Conservation (phyloP, 352 stramenopile species). For the Thalassiosira gravida region DNA sequence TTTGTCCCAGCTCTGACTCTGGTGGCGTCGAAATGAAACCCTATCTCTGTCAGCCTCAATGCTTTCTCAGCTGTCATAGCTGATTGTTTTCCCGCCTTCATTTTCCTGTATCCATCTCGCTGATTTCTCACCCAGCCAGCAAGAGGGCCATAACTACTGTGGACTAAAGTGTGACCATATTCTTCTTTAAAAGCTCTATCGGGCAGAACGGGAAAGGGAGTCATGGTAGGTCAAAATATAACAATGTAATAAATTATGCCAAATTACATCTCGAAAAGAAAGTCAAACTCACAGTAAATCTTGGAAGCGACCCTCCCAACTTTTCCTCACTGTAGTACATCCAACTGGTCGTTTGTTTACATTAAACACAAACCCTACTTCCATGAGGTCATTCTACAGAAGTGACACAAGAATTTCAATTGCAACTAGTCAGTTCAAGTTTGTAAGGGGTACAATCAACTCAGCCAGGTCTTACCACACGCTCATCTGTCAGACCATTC, state of each 20-base stretch:
- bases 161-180: slow-evolving; percentile 62
- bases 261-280: neutral
- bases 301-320: slow-evolving; percentile 61
- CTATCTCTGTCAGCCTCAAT: slow-evolving; percentile 62
- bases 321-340: slow-evolving; percentile 18
- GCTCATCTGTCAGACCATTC: slow-evolving; percentile 49
- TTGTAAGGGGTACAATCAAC: neutral
- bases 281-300: slow-evolving; percentile 42
- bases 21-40: slow-evolving; percentile 60
- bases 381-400: slow-evolving; percentile 23
- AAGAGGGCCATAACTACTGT: slow-evolving; percentile 49
- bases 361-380: slow-evolving; percentile 63
- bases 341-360: slow-evolving; percentile 40
- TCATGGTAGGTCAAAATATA: no score
- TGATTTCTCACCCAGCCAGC: slow-evolving; percentile 64
- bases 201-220: no score
- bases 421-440: neutral
- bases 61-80: slow-evolving; percentile 61
- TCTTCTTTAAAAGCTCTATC: slow-evolving; percentile 55
- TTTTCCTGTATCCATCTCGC: slow-evolving; percentile 58
- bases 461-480: slow-evolving; percentile 14
- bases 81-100: slow-evolving; percentile 53
- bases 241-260: slow-evolving; percentile 1
- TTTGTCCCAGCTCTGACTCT: no score
- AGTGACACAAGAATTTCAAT: neutral